A percentile compares a stretch with the other conserved stretches of the same genome.
phyloP scores from a whole-genome alignment of 1,284 basidiomycete genomes.

The Apiotrichum veenhuisii region DNA sequence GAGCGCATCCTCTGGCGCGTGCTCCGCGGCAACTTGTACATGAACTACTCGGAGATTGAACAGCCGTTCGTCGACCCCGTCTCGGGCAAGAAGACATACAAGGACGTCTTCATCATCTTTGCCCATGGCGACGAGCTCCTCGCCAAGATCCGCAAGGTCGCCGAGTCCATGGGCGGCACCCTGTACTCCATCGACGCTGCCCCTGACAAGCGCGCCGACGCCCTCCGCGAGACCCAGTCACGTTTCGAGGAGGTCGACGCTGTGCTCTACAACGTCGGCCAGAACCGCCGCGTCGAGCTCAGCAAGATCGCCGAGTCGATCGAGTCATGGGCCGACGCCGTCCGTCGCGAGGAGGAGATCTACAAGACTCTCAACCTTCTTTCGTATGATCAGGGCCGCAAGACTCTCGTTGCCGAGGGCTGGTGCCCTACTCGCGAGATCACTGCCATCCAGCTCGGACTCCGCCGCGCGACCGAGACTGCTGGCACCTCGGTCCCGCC shows the following conservation, averaged over 20 bases:
- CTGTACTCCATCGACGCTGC: constrained; percentile 95
- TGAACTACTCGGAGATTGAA: constrained; percentile 95
- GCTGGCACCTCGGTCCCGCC: constrained; percentile 89
- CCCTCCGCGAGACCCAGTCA: constrained; percentile 79
- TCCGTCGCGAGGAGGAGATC: constrained; percentile 91
- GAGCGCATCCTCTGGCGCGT: constrained; percentile 98
- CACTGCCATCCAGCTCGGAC: constrained; percentile 75
- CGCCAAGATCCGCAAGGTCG: constrained; percentile 96
- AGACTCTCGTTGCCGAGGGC: constrained; percentile 94
- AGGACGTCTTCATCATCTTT: constrained; percentile 99
- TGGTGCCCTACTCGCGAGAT: constrained; percentile 96
- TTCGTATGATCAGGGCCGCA: constrained; percentile 87
- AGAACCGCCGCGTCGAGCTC: constrained; percentile 79
- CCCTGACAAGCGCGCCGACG: constrained; percentile 83
- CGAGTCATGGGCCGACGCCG: constrained; percentile 88
- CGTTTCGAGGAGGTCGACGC: constrained; percentile 91
- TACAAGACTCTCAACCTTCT: constrained; percentile 92
- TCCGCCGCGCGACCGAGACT: constrained; percentile 91
- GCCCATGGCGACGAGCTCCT: constrained; percentile 92
- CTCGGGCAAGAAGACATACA: constrained; percentile 76
- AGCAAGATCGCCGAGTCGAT: constrained; percentile 80
- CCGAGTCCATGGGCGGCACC: constrained; percentile 96
- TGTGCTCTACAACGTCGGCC: constrained; percentile 85
- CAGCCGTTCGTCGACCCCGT: constrained; percentile 86
- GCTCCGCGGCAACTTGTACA: constrained; percentile 95